Evolutionary conservation across 1,139 yeast genomes (phyloP).

Genomic region (Diutina rugosa): DNA sequence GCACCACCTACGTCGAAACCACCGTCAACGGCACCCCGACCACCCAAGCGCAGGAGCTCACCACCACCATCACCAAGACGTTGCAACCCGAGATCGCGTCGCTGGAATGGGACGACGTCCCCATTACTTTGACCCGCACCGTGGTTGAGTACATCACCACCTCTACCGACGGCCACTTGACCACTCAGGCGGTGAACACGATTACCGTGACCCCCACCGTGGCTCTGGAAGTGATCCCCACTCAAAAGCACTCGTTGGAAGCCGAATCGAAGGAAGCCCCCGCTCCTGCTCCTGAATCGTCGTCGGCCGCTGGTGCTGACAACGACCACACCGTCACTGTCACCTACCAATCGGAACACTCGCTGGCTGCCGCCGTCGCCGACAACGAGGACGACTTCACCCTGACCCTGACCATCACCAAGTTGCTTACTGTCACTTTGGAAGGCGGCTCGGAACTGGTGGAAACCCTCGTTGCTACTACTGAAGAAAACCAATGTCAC

Average conservation of each 20-base stretch:
- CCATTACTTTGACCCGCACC: background rate
- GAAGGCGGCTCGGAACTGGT: background rate
- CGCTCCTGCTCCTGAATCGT: background rate
- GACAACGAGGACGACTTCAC: background rate
- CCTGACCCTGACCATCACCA: background rate
- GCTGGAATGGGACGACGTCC: slow-evolving; percentile 1
- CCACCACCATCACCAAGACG: background rate
- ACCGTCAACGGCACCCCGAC: background rate
- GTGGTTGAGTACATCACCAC: background rate
- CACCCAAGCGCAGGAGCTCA: background rate
- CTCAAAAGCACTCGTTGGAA: background rate
- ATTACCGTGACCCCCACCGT: background rate
- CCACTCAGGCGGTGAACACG: background rate
- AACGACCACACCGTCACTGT: background rate
- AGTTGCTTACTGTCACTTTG: background rate
- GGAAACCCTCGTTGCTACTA: background rate
- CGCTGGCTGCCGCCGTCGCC: background rate
- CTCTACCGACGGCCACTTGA: background rate
- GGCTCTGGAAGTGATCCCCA: background rate
- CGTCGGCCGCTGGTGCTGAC: background rate
- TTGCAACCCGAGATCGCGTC: background rate
- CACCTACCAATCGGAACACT: background rate
- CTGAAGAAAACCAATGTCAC: background rate
- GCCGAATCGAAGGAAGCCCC: background rate
- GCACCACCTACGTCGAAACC: background rate